A percentile compares a stretch with the other conserved stretches of the same genome.
phyloP scores from a whole-genome alignment of 1,139 yeast species.

The Lodderomyces oxycetoniae region DNA sequence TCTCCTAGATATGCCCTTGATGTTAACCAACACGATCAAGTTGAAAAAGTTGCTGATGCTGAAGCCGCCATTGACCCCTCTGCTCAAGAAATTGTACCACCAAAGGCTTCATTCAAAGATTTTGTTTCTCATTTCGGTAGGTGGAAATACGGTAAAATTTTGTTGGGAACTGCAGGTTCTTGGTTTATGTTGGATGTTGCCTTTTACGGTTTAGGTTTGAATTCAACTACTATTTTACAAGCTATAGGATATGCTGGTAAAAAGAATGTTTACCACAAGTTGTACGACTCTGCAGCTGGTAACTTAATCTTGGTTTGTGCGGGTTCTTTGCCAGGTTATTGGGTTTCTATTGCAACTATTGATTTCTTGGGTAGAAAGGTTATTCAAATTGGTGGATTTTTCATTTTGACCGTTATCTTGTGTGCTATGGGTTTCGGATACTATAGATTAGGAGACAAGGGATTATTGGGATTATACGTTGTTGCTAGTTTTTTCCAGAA shows the following conservation, averaged over 20 bases:
- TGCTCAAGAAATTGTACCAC: slow-evolving; percentile 44
- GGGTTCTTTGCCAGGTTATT: slow-evolving; percentile 89
- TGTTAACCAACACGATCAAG: slow-evolving; percentile 54
- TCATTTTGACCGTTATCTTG: slow-evolving; percentile 61
- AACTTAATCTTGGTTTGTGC: slow-evolving; percentile 86
- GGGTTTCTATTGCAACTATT: slow-evolving; percentile 72
- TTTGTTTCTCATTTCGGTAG: slow-evolving; percentile 70
- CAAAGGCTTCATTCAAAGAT: slow-evolving; percentile 57
- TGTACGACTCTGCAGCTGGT: slow-evolving; percentile 80
- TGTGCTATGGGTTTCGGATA: slow-evolving; percentile 77
- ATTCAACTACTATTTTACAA: slow-evolving; percentile 74
- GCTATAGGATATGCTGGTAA: slow-evolving; percentile 80
- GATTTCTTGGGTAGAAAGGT: slow-evolving; percentile 81
- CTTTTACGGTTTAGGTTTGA: slow-evolving; percentile 82
- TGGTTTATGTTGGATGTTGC: slow-evolving; percentile 98
- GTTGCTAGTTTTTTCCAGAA: slow-evolving; percentile 81
- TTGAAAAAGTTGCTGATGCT: slow-evolving; percentile 54
- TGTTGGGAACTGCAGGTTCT: slow-evolving; percentile 92
- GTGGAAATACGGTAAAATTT: slow-evolving; percentile 83
- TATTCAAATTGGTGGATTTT: slow-evolving; percentile 70
- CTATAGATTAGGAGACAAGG: slow-evolving; percentile 55
- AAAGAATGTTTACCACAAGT: slow-evolving; percentile 56
- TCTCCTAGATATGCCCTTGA: slow-evolving; percentile 87
- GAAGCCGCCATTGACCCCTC: slow-evolving; percentile 50
- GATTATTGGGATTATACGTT: slow-evolving; percentile 69